phyloP scores from a whole-genome alignment of 768 basidiomycete species.

The Rubroboletus satanas region DNA sequence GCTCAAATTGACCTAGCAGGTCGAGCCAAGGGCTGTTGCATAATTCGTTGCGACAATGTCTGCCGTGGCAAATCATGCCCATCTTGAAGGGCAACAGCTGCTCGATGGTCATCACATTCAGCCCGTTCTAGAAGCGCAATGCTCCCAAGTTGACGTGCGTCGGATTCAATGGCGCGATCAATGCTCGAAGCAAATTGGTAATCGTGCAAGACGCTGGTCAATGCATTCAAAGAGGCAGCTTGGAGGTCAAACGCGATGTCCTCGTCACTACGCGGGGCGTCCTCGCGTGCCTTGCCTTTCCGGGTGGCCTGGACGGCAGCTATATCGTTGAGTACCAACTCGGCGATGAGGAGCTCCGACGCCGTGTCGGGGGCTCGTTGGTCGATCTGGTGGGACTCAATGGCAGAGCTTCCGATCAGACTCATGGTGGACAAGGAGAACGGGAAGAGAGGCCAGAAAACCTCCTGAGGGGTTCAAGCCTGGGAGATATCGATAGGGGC shows the following conservation, averaged over 20 bases:
- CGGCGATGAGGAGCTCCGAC: slow-evolving; percentile 38
- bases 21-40: slow-evolving; percentile 1
- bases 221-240: slow-evolving; percentile 31
- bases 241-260: slow-evolving; percentile 45
- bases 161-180: slow-evolving; percentile 37
- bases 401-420: slow-evolving; percentile 6
- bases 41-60: slow-evolving; percentile 14
- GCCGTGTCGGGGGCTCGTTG: slow-evolving; percentile 28
- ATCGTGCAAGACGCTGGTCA: slow-evolving; percentile 35
- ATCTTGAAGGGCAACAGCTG: slow-evolving; percentile 36
- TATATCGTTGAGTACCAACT: slow-evolving; percentile 42
- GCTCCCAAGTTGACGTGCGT: slow-evolving; percentile 32
- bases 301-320: slow-evolving; percentile 29
- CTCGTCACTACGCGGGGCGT: slow-evolving; percentile 37
- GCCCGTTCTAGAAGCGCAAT: slow-evolving; percentile 34
- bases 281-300: slow-evolving; percentile 38
- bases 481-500: no score
- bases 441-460: no score
- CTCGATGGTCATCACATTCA: slow-evolving; percentile 39
- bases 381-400: slow-evolving; percentile 7
- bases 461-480: no score
- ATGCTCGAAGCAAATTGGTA: slow-evolving; percentile 41
- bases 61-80: slow-evolving; percentile 23
- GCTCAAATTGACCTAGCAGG: slow-evolving; percentile 1
- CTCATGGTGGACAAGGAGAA: slow-evolving; percentile 4